These are phyloP conservation scores for Metahyphopichia silvanorum DNA, from an alignment of 805 yeast species.

Conservation along the genomic window DNA sequence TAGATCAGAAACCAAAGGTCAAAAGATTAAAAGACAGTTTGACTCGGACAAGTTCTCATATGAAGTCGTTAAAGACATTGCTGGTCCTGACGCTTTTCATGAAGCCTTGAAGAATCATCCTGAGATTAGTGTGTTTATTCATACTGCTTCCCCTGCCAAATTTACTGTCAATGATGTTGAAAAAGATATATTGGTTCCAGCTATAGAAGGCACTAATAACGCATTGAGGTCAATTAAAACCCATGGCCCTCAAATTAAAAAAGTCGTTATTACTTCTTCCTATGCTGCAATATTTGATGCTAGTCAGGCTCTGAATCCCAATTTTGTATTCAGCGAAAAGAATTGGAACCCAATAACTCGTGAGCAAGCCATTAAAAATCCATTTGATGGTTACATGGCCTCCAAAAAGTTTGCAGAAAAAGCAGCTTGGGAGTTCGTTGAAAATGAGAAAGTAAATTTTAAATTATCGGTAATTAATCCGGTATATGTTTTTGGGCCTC, in stretches of 20 bases:
- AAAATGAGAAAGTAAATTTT: conserved; percentile 26
- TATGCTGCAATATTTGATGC: conserved; percentile 4
- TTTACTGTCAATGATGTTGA: conserved; percentile 12
- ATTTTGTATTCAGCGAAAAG: conserved; percentile 17
- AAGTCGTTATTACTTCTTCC: conserved; percentile 16
- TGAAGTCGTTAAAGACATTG: conserved; percentile 14
- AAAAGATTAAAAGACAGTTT: conserved; percentile 25
- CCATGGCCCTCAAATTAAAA: conserved; percentile 13
- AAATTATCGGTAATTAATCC: conserved; percentile 31
- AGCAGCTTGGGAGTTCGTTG: conserved; percentile 27
- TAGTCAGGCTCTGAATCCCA: conserved; percentile 1
- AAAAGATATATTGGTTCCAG: conserved; percentile 18
- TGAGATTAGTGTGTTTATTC: conserved; percentile 15
- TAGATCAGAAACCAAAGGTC: conserved; percentile 19
- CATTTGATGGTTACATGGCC: conserved; percentile 25
- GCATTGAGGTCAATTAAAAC: conserved; percentile 14
- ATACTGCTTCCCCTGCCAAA: conserved; percentile 20
- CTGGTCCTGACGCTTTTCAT: conserved; percentile 15
- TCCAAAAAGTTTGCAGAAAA: conserved; percentile 36
- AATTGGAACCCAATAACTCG: conserved; percentile 37
- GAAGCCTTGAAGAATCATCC: conserved; percentile 18
- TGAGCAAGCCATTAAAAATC: conserved; percentile 23
- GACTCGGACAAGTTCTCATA: conserved; percentile 11
- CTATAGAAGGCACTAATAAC: conserved; percentile 21
- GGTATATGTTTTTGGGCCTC: conserved; percentile 40